Evolutionary conservation across 1,284 basidiomycete genomes (phyloP), one percentile per base, ranked within the genome.

Genomic region (Gomphus bonarii): DNA sequence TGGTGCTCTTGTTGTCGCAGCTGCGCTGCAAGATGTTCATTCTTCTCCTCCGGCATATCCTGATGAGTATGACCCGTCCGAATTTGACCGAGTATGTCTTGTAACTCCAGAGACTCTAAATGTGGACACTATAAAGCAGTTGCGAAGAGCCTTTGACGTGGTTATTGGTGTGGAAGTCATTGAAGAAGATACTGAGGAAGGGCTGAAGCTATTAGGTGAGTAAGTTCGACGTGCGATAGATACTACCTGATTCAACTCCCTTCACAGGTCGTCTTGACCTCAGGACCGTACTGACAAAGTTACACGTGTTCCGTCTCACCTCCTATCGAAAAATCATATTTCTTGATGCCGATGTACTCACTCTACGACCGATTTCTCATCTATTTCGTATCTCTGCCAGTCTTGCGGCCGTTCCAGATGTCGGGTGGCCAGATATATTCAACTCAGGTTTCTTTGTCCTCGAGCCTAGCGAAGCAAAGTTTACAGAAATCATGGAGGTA

Each of bases 381-480:
- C 81, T 97, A 16, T 95, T 97, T 69, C 75, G 76, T 28, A 70
- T 87, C 50, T 77, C 84, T 14, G 75, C 86, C 67, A 85, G 87
- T 60, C 89, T 89, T 63, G 88, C 94, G 44, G 95, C 95, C 10
- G 88, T 85, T 16, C 92, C 95, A 5, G 95, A 99, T 70, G 90
- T 92, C 30, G 95, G 95, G 62, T 99, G 95, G 95, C 95, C 95
- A 44, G 95, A 99, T 70, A 94, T 95, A 60, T 99, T 99, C 76
- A 99, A 98, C 69, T 95, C 94, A 28, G 95, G 95, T 43, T 84
- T 98, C 49, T 81, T 99, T 73, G 90, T 97, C 57, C 72, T 95
- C 50, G 79, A 79, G 43, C 95, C 95, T 0, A 82, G 85, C 1
- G 76, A 87, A 62, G 79, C 83, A 55, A 93, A 93, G 63, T 98